phyloP scores from a whole-genome alignment of 2,329 filamentous ascomycete species.

The Ophidiomyces ophidiicola region DNA sequence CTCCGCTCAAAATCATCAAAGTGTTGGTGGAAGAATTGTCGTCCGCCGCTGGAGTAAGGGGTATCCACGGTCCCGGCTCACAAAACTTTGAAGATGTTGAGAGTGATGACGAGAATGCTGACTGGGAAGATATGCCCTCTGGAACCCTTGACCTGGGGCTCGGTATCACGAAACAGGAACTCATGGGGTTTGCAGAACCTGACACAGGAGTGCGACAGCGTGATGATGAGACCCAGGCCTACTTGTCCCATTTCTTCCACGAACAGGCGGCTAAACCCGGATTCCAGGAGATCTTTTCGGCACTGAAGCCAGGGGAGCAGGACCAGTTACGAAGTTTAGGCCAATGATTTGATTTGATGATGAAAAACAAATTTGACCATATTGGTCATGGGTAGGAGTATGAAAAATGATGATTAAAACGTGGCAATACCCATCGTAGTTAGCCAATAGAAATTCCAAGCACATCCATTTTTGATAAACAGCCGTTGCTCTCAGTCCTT shows the following conservation, averaged over 20 bases:
- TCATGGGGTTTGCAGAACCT: conserved; percentile 58
- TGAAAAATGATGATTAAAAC: no score
- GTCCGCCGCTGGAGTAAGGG: conserved; percentile 55
- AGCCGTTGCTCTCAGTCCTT: no score
- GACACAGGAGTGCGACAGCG: conserved; percentile 47
- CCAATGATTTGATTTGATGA: background rate
- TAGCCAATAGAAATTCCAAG: no score
- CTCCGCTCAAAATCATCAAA: conserved; percentile 90
- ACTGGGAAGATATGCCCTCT: conserved; percentile 79
- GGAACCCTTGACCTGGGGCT: conserved; percentile 65
- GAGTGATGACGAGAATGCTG: conserved; percentile 62
- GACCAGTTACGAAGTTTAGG: conserved; percentile 25
- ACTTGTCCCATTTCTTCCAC: conserved; percentile 69
- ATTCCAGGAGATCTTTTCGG: conserved; percentile 44
- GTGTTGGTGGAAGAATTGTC: conserved; percentile 84
- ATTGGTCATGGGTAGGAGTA: no score
- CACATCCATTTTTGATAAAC: no score
- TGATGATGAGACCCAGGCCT: conserved; percentile 84
- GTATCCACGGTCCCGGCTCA: conserved; percentile 46
- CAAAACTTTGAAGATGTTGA: conserved; percentile 47
- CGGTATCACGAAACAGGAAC: conserved; percentile 55
- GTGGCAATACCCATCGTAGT: no score
- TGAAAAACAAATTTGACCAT: no score
- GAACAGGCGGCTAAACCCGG: conserved; percentile 41
- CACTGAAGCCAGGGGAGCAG: conserved; percentile 43